A percentile compares a stretch with the other conserved stretches of the same genome.
phyloP scores from a whole-genome alignment of 805 yeast species.

The Ogataea ramenticola region DNA sequence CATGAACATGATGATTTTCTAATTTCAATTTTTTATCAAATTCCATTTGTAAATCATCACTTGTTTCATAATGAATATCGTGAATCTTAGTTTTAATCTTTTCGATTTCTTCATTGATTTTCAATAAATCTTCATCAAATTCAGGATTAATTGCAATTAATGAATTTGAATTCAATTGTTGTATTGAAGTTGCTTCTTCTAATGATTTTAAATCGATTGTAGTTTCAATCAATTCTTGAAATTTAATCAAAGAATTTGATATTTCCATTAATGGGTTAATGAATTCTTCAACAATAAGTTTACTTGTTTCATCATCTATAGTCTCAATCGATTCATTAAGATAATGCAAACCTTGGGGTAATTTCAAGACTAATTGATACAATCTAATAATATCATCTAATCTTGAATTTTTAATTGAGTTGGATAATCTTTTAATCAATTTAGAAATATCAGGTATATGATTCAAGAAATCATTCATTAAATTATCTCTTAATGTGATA shows the following conservation, averaged over 20 bases:
- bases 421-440: conserved; percentile 57
- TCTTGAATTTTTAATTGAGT: conserved; percentile 26
- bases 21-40: conserved; percentile 82
- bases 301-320: conserved; percentile 14
- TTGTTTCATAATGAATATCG: conserved; percentile 53
- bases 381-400: conserved; percentile 86
- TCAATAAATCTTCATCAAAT: conserved; percentile 70
- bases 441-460: conserved; percentile 80
- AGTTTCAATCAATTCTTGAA: conserved; percentile 83
- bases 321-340: conserved; percentile 35
- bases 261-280: conserved; percentile 44
- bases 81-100: conserved; percentile 47
- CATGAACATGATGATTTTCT: conserved; percentile 81
- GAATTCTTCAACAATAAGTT: conserved; percentile 47
- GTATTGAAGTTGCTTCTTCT: conserved; percentile 58
- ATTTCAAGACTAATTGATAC: conserved; percentile 65
- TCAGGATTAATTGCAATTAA: conserved; percentile 77
- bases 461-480: conserved; percentile 61
- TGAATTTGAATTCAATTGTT: conserved; percentile 13
- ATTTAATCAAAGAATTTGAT: conserved; percentile 48
- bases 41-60: conserved; percentile 73
- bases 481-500: conserved; percentile 51
- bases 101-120: conserved; percentile 52
- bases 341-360: conserved; percentile 61
- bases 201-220: conserved; percentile 83